A percentile compares a stretch with the other conserved stretches of the same genome.
phyloP scores from a whole-genome alignment of 768 basidiomycete species.

The Termitomyces sp. region DNA sequence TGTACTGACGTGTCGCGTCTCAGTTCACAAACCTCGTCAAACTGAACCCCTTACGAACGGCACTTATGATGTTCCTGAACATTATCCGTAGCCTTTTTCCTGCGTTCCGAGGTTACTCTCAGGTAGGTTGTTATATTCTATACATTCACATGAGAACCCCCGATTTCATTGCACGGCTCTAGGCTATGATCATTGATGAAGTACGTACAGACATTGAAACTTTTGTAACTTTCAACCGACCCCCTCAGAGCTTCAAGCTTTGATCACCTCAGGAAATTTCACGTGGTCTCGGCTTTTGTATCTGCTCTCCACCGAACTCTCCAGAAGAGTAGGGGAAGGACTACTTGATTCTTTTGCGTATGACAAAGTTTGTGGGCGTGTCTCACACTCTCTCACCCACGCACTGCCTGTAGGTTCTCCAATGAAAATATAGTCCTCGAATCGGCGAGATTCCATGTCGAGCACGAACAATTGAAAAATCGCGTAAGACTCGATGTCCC shows the following conservation, averaged over 20 bases:
- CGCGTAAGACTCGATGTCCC: slow-evolving; percentile 76
- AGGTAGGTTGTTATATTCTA: slow-evolving; percentile 34
- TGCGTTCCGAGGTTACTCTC: slow-evolving; percentile 82
- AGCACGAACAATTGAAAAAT: slow-evolving; percentile 76
- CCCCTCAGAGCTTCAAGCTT: slow-evolving; percentile 54
- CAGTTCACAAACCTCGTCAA: slow-evolving; percentile 41
- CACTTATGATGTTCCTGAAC: slow-evolving; percentile 70
- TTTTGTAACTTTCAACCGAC: slow-evolving; percentile 14
- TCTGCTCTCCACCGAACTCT: slow-evolving; percentile 58
- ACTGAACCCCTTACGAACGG: slow-evolving; percentile 65
- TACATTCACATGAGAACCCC: slow-evolving; percentile 11
- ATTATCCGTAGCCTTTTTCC: slow-evolving; percentile 73
- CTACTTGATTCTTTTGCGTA: slow-evolving; percentile 72
- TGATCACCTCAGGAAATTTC: slow-evolving; percentile 70
- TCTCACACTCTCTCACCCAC: slow-evolving; percentile 14
- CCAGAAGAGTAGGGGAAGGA: slow-evolving; percentile 61
- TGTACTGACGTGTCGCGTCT: slow-evolving; percentile 9
- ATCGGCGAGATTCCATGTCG: slow-evolving; percentile 70
- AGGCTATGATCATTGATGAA: slow-evolving; percentile 82
- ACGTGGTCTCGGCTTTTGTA: slow-evolving; percentile 62
- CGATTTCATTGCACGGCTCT: slow-evolving; percentile 15
- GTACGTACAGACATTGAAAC: slow-evolving; percentile 35
- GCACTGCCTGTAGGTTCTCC: slow-evolving; percentile 40
- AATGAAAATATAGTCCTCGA: slow-evolving; percentile 75
- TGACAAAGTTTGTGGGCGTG: slow-evolving; percentile 26